Evolutionary conservation across 2,329 filamentous ascomycete genomes (phyloP).

Genomic region (Xylaria sp.): DNA sequence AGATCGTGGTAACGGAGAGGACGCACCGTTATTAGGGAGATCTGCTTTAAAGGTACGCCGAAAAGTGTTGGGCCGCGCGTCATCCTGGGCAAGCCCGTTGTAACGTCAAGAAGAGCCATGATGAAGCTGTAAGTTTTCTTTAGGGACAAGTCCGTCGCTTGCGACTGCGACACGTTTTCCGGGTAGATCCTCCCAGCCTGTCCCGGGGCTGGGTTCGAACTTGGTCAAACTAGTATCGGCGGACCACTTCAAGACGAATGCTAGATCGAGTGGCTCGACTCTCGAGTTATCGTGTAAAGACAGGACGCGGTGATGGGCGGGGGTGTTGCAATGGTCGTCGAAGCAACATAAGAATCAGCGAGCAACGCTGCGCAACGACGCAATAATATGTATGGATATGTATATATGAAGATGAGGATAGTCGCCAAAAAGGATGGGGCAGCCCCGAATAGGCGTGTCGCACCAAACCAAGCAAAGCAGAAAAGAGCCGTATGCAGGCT

Average conservation of each 20-base stretch:
- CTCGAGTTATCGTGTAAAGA: background rate
- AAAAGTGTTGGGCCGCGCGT: slow-evolving; percentile 53
- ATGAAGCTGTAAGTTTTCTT: slow-evolving; percentile 15
- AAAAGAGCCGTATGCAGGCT: slow-evolving; percentile 20
- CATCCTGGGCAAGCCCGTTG: slow-evolving; percentile 43
- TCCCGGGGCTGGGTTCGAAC: background rate
- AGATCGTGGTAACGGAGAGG: background rate
- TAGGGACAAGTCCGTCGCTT: background rate
- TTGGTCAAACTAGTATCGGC: background rate
- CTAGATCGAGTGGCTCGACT: background rate
- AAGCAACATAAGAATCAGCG: background rate
- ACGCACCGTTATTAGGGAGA: slow-evolving; percentile 69
- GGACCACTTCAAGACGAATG: background rate
- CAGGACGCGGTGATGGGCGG: background rate
- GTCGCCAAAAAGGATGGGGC: slow-evolving; percentile 1
- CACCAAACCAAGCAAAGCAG: background rate
- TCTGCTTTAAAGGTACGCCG: slow-evolving; percentile 71
- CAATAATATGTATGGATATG: background rate
- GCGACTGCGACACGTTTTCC: background rate
- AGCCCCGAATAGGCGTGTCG: slow-evolving; percentile 9
- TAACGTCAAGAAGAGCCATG: slow-evolving; percentile 52
- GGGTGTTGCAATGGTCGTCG: background rate
- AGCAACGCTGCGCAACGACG: background rate
- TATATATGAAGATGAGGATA: background rate
- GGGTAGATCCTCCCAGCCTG: background rate